Conservation (phyloP, 495 filamentous ascomycete genomes). For the Penicillium paradoxum region DNA sequence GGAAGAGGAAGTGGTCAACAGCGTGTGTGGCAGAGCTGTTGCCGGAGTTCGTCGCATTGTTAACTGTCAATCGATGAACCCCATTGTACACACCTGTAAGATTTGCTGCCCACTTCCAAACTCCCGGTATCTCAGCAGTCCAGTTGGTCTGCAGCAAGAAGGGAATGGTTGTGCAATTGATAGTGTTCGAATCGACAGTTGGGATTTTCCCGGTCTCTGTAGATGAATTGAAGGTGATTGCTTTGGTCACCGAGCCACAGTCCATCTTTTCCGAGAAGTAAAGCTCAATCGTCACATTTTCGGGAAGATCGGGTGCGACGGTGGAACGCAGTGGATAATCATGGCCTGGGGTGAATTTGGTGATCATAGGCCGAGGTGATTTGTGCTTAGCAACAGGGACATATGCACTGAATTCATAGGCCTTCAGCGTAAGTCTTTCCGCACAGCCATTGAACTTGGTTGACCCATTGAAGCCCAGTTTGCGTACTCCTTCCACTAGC, state of each 20-base stretch:
- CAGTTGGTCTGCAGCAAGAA: constrained; percentile 17
- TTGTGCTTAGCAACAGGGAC: constrained; percentile 48
- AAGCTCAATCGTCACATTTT: constrained; percentile 47
- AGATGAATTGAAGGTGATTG: constrained; percentile 48
- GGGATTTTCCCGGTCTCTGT: constrained; percentile 44
- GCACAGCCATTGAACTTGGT: constrained; percentile 52
- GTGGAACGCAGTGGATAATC: constrained; percentile 53
- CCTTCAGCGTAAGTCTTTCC: constrained; percentile 43
- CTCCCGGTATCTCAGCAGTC: constrained; percentile 48
- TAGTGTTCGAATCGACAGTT: constrained; percentile 16
- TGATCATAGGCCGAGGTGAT: constrained; percentile 56
- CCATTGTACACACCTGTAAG: constrained; percentile 59
- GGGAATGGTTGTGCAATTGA: constrained; percentile 38
- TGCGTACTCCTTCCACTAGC: constrained; percentile 32
- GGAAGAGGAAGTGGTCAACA: constrained; percentile 51
- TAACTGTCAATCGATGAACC: constrained; percentile 56
- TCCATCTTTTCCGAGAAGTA: constrained; percentile 61
- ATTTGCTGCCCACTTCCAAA: constrained; percentile 49
- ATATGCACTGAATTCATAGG: constrained; percentile 61
- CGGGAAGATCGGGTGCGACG: constrained; percentile 33
- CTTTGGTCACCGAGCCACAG: constrained; percentile 49
- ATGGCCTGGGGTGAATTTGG: constrained; percentile 58
- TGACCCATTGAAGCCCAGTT: constrained; percentile 40
- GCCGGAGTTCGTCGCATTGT: constrained; percentile 42
- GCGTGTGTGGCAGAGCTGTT: constrained; percentile 37